Evolutionary conservation across 2,329 filamentous ascomycete species (phyloP).

Genomic region (Apiospora aurea): DNA sequence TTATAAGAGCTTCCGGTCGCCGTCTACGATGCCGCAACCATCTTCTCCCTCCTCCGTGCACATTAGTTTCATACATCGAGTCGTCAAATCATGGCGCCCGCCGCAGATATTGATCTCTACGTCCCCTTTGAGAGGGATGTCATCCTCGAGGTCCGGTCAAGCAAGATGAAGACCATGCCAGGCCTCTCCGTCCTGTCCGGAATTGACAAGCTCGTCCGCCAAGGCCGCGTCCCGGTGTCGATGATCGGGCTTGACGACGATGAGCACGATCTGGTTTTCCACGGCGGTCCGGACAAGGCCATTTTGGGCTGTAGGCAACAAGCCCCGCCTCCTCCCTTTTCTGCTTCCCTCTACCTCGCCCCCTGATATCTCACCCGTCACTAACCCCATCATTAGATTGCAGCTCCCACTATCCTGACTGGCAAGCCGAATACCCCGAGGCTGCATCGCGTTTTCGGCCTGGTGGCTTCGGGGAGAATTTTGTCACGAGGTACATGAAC

Average conservation of each 20-base stretch:
- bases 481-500: slow-evolving; percentile 64
- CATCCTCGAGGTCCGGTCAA: slow-evolving; percentile 63
- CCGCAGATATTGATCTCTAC: slow-evolving; percentile 45
- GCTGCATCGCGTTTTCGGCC: slow-evolving; percentile 59
- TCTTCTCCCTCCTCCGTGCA: background rate
- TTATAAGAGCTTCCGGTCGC: background rate
- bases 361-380: background rate
- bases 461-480: slow-evolving; percentile 71
- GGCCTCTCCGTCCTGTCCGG: slow-evolving; percentile 60
- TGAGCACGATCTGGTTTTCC: slow-evolving; percentile 67
- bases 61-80: background rate
- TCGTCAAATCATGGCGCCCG: slow-evolving; percentile 32
- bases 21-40: background rate
- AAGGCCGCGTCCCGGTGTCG: slow-evolving; percentile 53
- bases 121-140: slow-evolving; percentile 55
- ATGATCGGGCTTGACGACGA: slow-evolving; percentile 62
- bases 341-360: background rate
- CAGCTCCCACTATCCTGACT: slow-evolving; percentile 62
- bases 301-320: slow-evolving; percentile 60
- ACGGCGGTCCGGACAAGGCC: slow-evolving; percentile 70
- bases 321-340: background rate
- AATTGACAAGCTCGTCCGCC: slow-evolving; percentile 60
- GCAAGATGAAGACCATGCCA: slow-evolving; percentile 61
- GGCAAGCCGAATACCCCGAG: slow-evolving; percentile 60
- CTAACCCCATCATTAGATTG: slow-evolving; percentile 55